Evolutionary conservation across 345 rosid species (phyloP), one percentile per base, ranked within the genome.

Genomic region (Gossypium anomalum): DNA sequence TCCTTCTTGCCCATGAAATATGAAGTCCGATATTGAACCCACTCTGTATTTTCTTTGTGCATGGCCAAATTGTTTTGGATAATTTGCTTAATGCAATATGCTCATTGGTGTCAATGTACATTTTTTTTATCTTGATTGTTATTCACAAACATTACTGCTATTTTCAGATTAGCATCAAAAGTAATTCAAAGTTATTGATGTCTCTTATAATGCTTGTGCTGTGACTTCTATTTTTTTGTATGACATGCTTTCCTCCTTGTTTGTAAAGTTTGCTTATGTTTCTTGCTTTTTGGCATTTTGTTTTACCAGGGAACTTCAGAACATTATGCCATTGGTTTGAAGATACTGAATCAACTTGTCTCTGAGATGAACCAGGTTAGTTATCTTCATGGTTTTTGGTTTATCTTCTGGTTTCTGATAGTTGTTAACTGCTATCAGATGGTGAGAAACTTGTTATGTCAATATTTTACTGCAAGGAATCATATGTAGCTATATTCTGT

Each of bases 291-390:
- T 63, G 38, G 78, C 13, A n/a, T 51, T 49, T 49, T 78, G 9
- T 44, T 82, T 77, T n/a, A 57, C 57, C 86, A 96, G 99, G 97
- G 92, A 75, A 84, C 95, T 43, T 81, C 97, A 12, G 88, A 86
- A 83, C 97, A 93, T 82, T 93, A 88, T 82, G 86, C 88, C 79
- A 92, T 96, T 83, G 99, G 98, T 57, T 83, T 96, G 89, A 93
- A 89, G 91, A 93, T 96, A 79, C 78, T 96, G 75, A 92, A 93
- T 87, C 99, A 96, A 76, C 93, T 96, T 43, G 98, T 96, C 47
- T 89, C 92, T 80, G 99, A 96, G 90, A 96, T 96, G 95, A 96
- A 93, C 84, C 98, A 90, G 97, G 99, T 93, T 61, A 77, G 86
- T 76, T 71, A 64, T 80, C 56, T 22, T n/a, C 69, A 61, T 61